Conservation (phyloP, 1,139 yeast species). For the Debaryomyces robertsiae region DNA sequence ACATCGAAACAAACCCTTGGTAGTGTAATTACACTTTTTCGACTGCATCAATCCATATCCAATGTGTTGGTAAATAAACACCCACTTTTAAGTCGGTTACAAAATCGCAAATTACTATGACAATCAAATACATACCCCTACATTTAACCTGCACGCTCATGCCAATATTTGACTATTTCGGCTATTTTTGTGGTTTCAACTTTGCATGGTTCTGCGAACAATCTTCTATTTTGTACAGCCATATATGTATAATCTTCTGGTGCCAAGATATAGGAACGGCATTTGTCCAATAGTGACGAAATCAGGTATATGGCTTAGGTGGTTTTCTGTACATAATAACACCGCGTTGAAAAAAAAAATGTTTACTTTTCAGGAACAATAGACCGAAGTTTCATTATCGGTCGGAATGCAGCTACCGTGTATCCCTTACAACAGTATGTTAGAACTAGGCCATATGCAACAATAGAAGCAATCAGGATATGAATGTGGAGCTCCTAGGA, state of each 20-base stretch:
- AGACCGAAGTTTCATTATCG: slow-evolving; percentile 6
- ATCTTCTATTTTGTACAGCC: too few species aligned
- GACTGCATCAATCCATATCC: background rate
- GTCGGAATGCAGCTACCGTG: slow-evolving; percentile 5
- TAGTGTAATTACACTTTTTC: slow-evolving; percentile 18
- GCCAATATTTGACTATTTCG: too few species aligned
- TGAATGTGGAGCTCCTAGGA: background rate
- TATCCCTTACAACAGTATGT: slow-evolving; percentile 1
- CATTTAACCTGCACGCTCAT: too few species aligned
- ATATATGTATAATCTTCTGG: background rate
- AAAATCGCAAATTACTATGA: too few species aligned
- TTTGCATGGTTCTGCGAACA: too few species aligned
- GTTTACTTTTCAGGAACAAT: slow-evolving; percentile 7
- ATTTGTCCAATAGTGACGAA: too few species aligned
- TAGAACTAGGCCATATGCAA: background rate
- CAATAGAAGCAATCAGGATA: background rate
- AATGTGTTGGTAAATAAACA: slow-evolving; percentile 1
- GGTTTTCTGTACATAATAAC: background rate
- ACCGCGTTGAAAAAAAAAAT: slow-evolving; percentile 6
- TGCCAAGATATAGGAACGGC: background rate
- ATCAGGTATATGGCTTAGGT: too few species aligned
- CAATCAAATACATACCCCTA: too few species aligned
- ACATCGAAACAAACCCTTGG: slow-evolving; percentile 53
- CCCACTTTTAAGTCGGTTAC: too few species aligned
- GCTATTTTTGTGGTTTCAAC: too few species aligned